Conservation (phyloP, 495 filamentous ascomycete genomes). For the Tuber microsphaerosporum region DNA sequence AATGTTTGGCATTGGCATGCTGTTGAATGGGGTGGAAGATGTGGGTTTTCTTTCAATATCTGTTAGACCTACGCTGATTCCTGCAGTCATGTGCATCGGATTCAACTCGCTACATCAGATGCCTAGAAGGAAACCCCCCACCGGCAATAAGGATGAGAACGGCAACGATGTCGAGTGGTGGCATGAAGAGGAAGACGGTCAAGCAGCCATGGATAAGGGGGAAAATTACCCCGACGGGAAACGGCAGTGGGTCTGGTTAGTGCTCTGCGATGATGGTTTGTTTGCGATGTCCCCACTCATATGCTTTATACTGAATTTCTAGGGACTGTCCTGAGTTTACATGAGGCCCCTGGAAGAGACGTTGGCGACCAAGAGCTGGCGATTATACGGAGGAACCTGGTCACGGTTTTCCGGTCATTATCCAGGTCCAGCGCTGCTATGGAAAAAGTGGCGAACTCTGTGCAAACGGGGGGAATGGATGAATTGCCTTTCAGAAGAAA, state of each 20-base stretch:
- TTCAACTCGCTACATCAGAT: slow-evolving; percentile 70
- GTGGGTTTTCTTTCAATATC: slow-evolving; percentile 23
- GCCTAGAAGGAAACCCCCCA: slow-evolving; percentile 36
- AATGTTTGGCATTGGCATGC: slow-evolving; percentile 42
- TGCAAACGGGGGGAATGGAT: slow-evolving; percentile 27
- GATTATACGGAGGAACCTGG: slow-evolving; percentile 58
- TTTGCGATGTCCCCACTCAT: slow-evolving; percentile 4
- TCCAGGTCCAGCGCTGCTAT: slow-evolving; percentile 46
- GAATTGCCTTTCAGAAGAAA: slow-evolving; percentile 42
- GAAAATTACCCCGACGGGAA: slow-evolving; percentile 55
- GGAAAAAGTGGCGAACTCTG: slow-evolving; percentile 13
- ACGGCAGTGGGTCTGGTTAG: slow-evolving; percentile 69
- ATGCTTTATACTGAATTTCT: slow-evolving; percentile 18
- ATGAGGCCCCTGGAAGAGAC: slow-evolving; percentile 58
- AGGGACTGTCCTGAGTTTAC: slow-evolving; percentile 71
- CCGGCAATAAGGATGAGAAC: slow-evolving; percentile 14
- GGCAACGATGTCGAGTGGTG: slow-evolving; percentile 21
- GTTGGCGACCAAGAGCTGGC: slow-evolving; percentile 39
- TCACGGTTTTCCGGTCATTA: slow-evolving; percentile 64
- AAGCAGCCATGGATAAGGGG: slow-evolving; percentile 33
- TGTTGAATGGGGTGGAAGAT: slow-evolving; percentile 42
- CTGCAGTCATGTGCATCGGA: slow-evolving; percentile 66
- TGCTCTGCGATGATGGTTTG: slow-evolving; percentile 72
- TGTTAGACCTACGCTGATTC: slow-evolving; percentile 8
- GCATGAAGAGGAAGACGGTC: slow-evolving; percentile 30